A percentile compares a stretch with the other conserved stretches of the same genome.
Evolutionary conservation across 2,329 filamentous ascomycete species (phyloP).

Genomic region (Diaporthe ampelina): DNA sequence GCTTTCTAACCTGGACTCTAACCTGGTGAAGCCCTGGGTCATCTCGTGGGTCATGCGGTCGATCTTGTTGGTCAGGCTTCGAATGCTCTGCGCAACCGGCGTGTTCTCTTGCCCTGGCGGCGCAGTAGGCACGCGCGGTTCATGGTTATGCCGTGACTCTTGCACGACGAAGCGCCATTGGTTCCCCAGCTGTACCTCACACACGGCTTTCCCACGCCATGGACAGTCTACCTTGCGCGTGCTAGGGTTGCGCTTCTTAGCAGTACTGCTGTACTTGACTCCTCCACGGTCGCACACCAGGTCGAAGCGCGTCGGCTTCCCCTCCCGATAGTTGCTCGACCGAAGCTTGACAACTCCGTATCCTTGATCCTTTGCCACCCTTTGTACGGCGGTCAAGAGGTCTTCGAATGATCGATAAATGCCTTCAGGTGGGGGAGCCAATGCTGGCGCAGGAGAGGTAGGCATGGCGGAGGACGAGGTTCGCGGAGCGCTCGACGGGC

Average conservation of each 20-base stretch:
- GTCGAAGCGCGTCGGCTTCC: slow-evolving; percentile 73
- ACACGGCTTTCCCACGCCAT: slow-evolving; percentile 74
- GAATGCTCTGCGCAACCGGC: slow-evolving; percentile 69
- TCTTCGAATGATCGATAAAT: slow-evolving; percentile 73
- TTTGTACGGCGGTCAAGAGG: slow-evolving; percentile 69
- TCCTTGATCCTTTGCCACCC: slow-evolving; percentile 72
- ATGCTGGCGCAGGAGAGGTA: slow-evolving; percentile 61
- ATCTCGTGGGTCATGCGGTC: slow-evolving; percentile 72
- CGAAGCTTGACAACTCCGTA: slow-evolving; percentile 74
- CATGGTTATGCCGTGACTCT: slow-evolving; percentile 72
- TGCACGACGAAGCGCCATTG: slow-evolving; percentile 76
- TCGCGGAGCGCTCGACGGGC: slow-evolving; percentile 46
- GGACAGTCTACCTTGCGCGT: slow-evolving; percentile 76
- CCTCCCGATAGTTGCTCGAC: slow-evolving; percentile 74
- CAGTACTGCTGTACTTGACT: slow-evolving; percentile 75
- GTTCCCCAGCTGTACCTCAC: slow-evolving; percentile 72
- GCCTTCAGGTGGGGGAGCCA: slow-evolving; percentile 70
- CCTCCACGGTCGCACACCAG: slow-evolving; percentile 74
- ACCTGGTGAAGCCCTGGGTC: slow-evolving; percentile 63
- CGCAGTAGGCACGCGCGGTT: slow-evolving; percentile 68
- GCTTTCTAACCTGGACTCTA: slow-evolving; percentile 64
- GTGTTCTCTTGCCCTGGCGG: slow-evolving; percentile 70
- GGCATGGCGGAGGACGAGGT: slow-evolving; percentile 56
- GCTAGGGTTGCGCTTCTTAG: slow-evolving; percentile 74
- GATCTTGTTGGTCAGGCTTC: slow-evolving; percentile 71